A percentile compares a stretch with the other conserved stretches of the same genome.
These are phyloP conservation scores for Annona squamosa DNA, from an alignment of 164 flowering plant species.

Conservation along the genomic window DNA sequence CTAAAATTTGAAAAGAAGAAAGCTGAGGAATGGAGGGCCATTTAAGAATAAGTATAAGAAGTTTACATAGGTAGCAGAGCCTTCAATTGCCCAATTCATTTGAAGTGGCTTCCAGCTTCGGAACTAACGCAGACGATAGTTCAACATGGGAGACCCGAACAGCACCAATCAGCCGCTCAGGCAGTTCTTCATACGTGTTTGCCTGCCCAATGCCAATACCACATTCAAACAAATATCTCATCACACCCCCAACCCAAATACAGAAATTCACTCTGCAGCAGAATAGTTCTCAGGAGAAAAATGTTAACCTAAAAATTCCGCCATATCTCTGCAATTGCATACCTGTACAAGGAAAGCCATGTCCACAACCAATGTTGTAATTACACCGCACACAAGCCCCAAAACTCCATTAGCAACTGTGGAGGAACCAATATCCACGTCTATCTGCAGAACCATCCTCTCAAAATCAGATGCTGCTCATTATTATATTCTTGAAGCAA, in stretches of 20 bases:
- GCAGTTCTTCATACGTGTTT: conserved; percentile 72
- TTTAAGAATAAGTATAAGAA: not conserved
- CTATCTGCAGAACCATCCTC: conserved; percentile 52
- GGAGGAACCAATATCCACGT: conserved; percentile 97
- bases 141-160: conserved; percentile 88
- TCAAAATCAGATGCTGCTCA: conserved; percentile 1
- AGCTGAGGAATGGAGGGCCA: not conserved
- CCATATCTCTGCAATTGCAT: conserved; percentile 2
- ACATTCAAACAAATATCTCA: conserved; percentile 1
- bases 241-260: not conserved
- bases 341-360: conserved; percentile 99
- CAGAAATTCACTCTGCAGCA: too few relatives aligned
- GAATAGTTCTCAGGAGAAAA: too few relatives aligned
- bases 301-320: too few relatives aligned
- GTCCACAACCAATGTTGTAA: conserved; percentile 91
- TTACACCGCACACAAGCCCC: conserved; percentile 94
- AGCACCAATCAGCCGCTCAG: conserved; percentile 89
- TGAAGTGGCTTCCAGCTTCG: conserved; percentile 51
- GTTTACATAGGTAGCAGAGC: conserved; percentile 1
- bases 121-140: conserved; percentile 75
- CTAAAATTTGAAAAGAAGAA: not conserved
- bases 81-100: conserved; percentile 16
- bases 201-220: conserved; percentile 37
- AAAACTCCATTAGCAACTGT: conserved; percentile 98
- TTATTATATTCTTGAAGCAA: not conserved